A percentile compares a stretch with the other conserved stretches of the same genome.
phyloP scores from a whole-genome alignment of 306 rosid species.

The Lathyrus tuberosus region DNA sequence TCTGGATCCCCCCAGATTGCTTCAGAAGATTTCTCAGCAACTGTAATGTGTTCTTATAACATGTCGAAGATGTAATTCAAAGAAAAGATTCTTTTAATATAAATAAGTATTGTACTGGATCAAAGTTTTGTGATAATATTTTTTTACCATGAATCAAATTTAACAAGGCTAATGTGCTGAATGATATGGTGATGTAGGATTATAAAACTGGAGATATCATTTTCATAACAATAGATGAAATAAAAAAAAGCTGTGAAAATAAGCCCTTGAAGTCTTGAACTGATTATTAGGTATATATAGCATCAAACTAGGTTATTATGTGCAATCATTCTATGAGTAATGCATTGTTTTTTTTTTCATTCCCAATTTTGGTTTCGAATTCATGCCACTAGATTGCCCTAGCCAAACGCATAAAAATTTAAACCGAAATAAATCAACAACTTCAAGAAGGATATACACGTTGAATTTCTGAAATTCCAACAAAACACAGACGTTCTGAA shows the following conservation, averaged over 20 bases:
- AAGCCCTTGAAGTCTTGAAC: background rate
- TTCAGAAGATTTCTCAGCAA: conserved; percentile 42
- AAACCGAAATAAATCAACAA: background rate
- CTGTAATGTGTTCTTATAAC: conserved; percentile 49
- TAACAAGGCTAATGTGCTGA: conserved; percentile 22
- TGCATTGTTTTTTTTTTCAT: background rate
- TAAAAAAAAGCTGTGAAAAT: background rate
- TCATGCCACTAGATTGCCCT: conserved; percentile 7
- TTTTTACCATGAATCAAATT: conserved; percentile 31
- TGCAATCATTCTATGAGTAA: background rate
- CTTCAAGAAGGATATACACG: conserved; percentile 38
- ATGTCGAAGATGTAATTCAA: conserved; percentile 40
- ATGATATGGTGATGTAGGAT: background rate
- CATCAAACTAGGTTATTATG: background rate
- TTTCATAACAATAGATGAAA: background rate
- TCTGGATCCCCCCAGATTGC: conserved; percentile 38
- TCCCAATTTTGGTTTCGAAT: background rate
- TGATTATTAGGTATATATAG: background rate
- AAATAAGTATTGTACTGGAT: conserved; percentile 31
- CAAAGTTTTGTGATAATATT: conserved; percentile 30
- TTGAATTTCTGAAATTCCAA: conserved; percentile 24
- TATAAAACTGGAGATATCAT: background rate
- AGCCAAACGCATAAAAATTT: conserved; percentile 7
- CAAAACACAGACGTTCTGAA: background rate
- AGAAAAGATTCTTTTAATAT: conserved; percentile 29